Conservation (phyloP, 2,329 filamentous ascomycete genomes). For the Hypoxylon sp. region DNA sequence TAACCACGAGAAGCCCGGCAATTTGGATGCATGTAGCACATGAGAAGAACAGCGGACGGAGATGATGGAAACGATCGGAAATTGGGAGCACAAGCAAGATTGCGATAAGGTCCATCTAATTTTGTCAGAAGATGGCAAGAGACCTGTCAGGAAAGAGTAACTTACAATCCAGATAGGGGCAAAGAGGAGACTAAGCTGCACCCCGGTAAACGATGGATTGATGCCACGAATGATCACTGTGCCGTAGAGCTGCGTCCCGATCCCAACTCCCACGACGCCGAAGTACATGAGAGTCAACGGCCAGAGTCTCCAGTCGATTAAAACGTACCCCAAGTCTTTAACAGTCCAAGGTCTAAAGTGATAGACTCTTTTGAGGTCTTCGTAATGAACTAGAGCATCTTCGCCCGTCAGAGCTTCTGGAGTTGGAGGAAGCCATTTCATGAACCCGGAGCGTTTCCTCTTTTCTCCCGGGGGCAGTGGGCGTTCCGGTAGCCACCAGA, state of each 20-base stretch:
- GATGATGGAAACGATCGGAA: conserved; percentile 86
- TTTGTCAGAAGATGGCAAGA: conserved; percentile 30
- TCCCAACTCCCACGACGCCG: conserved; percentile 92
- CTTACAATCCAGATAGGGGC: conserved; percentile 92
- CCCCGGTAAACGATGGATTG: conserved; percentile 78
- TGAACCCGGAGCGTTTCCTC: conserved; percentile 65
- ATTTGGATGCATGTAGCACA: conserved; percentile 84
- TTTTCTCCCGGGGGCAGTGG: conserved; percentile 80
- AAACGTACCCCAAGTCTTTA: conserved; percentile 77
- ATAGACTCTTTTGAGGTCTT: conserved; percentile 85
- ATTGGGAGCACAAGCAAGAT: conserved; percentile 89
- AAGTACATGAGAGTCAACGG: conserved; percentile 93
- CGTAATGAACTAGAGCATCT: conserved; percentile 86
- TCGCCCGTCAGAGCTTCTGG: conserved; percentile 81
- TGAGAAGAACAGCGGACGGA: conserved; percentile 86
- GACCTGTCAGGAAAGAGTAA: conserved; percentile 41
- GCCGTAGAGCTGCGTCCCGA: conserved; percentile 89
- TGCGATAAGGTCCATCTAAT: conserved; percentile 85
- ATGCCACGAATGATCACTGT: conserved; percentile 88
- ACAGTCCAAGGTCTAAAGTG: conserved; percentile 80
- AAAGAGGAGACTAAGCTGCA: conserved; percentile 85
- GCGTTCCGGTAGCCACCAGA: conserved; percentile 94
- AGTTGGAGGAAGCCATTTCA: conserved; percentile 77
- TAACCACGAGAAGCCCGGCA: conserved; percentile 82
- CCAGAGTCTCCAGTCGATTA: conserved; percentile 91